Evolutionary conservation across 306 rosid genomes (phyloP).

Genomic region (Castanea crenata): DNA sequence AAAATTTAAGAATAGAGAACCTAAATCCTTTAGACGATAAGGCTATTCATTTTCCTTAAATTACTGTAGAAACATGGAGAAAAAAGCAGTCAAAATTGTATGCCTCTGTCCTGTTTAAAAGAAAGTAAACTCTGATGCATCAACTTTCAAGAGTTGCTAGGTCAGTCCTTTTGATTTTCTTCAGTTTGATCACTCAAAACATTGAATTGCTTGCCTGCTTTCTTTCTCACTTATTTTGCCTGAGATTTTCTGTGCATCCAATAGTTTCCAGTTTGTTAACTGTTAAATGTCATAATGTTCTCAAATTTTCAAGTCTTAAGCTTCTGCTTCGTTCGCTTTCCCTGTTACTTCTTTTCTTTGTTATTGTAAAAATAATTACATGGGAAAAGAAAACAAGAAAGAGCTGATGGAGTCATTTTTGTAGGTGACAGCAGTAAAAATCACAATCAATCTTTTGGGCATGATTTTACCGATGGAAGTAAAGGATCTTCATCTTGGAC

Average conservation of each 20-base stretch:
- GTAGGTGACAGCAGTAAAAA: conserved; percentile 36
- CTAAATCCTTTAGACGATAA: neutral
- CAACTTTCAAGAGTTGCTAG: neutral
- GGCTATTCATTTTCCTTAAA: neutral
- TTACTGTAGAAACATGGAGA: neutral
- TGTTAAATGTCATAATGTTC: neutral
- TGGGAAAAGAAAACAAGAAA: conserved; percentile 8
- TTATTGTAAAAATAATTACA: conserved; percentile 6
- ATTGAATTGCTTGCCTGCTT: neutral
- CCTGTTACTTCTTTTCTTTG: neutral
- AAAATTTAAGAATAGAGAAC: neutral
- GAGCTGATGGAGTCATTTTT: conserved; percentile 25
- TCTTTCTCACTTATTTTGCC: neutral
- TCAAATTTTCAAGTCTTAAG: neutral
- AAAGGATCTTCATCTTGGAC: conserved; percentile 52
- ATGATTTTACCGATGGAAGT: conserved; percentile 38
- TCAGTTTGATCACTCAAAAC: neutral
- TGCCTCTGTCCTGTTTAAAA: neutral
- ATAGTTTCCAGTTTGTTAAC: neutral
- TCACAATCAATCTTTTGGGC: conserved; percentile 31
- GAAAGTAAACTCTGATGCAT: neutral
- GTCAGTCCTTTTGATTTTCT: neutral
- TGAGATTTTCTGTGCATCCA: neutral
- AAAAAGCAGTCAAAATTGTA: neutral
- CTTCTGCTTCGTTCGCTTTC: conserved; percentile 8